These are phyloP conservation scores for Symbiodinium pilosum DNA, from an alignment of 73 alveolate genomes.

Conservation along the genomic window DNA sequence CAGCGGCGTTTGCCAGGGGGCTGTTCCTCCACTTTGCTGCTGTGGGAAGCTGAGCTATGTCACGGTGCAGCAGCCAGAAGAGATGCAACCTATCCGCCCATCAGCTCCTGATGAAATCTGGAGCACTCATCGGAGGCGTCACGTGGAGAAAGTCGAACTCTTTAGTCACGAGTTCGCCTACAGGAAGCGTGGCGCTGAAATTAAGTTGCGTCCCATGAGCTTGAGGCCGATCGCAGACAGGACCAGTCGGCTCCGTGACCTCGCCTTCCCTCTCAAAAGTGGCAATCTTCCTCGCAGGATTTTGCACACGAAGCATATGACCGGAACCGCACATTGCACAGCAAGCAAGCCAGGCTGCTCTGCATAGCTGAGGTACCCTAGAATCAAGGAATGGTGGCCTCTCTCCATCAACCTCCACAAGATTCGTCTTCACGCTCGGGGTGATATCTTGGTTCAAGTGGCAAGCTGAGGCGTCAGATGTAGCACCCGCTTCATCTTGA, in stretches of 20 bases:
- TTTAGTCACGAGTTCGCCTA: constrained; percentile 61
- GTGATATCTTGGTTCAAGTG: constrained; percentile 23
- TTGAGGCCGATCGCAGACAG: background rate
- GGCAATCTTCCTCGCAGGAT: constrained; percentile 36
- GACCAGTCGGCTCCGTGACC: background rate
- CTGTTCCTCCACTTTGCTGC: constrained; percentile 49
- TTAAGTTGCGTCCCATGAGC: background rate
- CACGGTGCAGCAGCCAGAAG: background rate
- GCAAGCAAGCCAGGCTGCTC: too few relatives aligned
- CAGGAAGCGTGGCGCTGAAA: background rate
- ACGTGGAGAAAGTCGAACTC: constrained; percentile 89
- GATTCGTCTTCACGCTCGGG: constrained; percentile 57
- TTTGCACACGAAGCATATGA: background rate
- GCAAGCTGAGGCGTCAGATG: too few relatives aligned
- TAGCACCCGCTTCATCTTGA: too few relatives aligned
- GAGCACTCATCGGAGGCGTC: constrained; percentile 90
- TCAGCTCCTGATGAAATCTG: constrained; percentile 31
- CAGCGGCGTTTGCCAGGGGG: constrained; percentile 83
- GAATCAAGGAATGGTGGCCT: background rate
- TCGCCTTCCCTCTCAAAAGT: constrained; percentile 61
- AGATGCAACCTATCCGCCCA: background rate
- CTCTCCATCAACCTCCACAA: constrained; percentile 73
- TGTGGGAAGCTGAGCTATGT: too few relatives aligned
- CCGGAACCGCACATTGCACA: background rate
- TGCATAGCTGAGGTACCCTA: background rate